Percentiles rank a stretch among this genome's conserved stretches.
Conservation (phyloP, 345 rosid genomes). For the Ricinus communis region DNA sequence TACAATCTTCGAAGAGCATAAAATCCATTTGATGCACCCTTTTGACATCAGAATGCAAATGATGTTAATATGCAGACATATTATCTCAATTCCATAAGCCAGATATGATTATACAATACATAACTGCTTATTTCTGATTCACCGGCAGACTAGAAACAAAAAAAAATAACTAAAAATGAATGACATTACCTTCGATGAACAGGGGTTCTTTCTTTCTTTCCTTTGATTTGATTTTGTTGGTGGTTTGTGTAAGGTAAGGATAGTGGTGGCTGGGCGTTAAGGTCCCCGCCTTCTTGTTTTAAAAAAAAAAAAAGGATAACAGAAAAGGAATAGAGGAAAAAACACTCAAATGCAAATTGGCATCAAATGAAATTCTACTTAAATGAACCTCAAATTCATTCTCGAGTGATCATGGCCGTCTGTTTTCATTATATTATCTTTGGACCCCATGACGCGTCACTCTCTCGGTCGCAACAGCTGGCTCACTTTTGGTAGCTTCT, state of each 20-base stretch:
- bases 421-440: conserved; percentile 9
- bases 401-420: conserved; percentile 39
- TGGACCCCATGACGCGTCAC: conserved; percentile 32
- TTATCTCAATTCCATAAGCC: too few species aligned
- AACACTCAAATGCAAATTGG: too few species aligned
- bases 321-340: conserved; percentile 25
- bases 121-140: too few species aligned
- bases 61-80: too few species aligned
- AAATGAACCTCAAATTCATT: conserved; percentile 36
- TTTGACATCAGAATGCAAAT: not conserved
- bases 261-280: conserved; percentile 11
- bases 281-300: conserved; percentile 46
- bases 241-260: not conserved
- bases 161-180: too few species aligned
- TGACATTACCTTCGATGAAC: not conserved
- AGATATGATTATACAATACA: too few species aligned
- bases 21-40: not conserved
- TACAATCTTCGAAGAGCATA: too few species aligned
- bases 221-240: not conserved
- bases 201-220: not conserved
- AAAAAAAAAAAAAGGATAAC: conserved; percentile 28
- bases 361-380: conserved; percentile 37
- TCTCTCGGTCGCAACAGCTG: conserved; percentile 36
- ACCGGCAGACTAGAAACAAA: not conserved
- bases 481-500: conserved; percentile 23